These are phyloP conservation scores for Wallacemonas sp. DNA, from an alignment of 208 protist genomes.

Conservation along the genomic window DNA sequence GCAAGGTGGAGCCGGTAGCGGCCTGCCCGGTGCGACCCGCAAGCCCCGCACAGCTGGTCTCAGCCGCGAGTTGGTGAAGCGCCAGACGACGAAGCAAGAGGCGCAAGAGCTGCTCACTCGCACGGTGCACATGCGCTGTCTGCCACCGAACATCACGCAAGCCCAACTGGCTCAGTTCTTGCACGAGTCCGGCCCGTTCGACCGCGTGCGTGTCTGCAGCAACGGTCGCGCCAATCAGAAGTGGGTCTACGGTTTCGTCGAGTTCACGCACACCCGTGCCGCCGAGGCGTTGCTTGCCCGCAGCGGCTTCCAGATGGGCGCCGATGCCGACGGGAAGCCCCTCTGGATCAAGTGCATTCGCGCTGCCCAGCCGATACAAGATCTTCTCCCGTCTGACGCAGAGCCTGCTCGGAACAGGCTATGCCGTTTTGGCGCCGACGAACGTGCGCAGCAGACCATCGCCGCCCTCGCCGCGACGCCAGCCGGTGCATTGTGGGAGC, in stretches of 20 bases:
- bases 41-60: not conserved
- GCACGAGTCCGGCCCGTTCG: slow-evolving; percentile 55
- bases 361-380: slow-evolving; percentile 55
- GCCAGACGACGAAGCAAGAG: not conserved
- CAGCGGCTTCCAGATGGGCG: slow-evolving; percentile 45
- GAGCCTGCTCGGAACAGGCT: slow-evolving; percentile 24
- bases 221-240: slow-evolving; percentile 43
- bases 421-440: slow-evolving; percentile 45
- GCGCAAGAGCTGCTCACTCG: slow-evolving; percentile 33
- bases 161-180: slow-evolving; percentile 58
- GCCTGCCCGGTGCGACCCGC: not conserved
- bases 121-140: slow-evolving; percentile 59
- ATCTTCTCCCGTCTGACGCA: slow-evolving; percentile 57
- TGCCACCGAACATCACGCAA: slow-evolving; percentile 50
- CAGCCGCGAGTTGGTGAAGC: slow-evolving; percentile 8
- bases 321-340: slow-evolving; percentile 36
- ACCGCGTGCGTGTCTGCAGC: slow-evolving; percentile 62
- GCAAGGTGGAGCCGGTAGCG: too few relatives aligned
- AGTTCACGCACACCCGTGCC: too few relatives aligned
- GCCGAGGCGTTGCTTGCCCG: too few relatives aligned
- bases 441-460: slow-evolving; percentile 37
- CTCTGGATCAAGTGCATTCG: slow-evolving; percentile 57
- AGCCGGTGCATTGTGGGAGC: slow-evolving; percentile 1
- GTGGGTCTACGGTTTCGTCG: too few relatives aligned
- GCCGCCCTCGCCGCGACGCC: slow-evolving; percentile 26